Base-by-base conservation (phyloP, 2,329 filamentous ascomycete species). In the Xylariaceae sp. region DNA sequence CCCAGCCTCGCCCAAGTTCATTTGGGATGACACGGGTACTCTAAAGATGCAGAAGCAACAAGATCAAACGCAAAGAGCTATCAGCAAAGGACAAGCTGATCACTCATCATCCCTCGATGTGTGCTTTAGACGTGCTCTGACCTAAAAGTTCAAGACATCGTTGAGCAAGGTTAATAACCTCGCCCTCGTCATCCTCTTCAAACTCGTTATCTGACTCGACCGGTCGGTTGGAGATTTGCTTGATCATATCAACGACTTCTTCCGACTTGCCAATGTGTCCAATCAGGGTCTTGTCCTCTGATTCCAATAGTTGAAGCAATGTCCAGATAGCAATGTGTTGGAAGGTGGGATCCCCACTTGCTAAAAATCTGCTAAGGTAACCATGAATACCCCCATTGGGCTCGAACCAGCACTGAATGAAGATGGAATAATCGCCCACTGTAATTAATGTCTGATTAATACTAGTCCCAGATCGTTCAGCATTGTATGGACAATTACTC, bases 281-380 rank as follows among this genome's bases (percentile, higher is more conserved):
- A 52, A 96, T 86, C n/a, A 98, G 75, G 44, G 82, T 85, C 68
- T 87, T 84, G 64, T 98, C 92, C 64, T 95, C 91, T 0, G 92
- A 96, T 68, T 98, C 93, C 40, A 98, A 83, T 4, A 98, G 79
- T 64, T 98, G 93, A 3, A 98, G 79, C 38, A 98, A 72, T 2
- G 93, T 98, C 93, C 93, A 98, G 53, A 97, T 95, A 40, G 93
- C 93, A 62, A 98, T 98, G 65, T 98, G 93, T 68, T 98, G 93
- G 75, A 98, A 98, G 0, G 93, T 98, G 1, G 93, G 84, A 63
- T 98, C 93, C 33, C 91, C 92, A 53, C 90, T 96, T 36, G 87
- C 88, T 16, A 98, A 77, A 75, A 98, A 98, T 44, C 92, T 84
- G 58, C 84, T 87, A 27, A 98, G 77, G 63, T 98, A 98, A 43